phyloP scores from a whole-genome alignment of 306 rosid species.

The Oxytropis ochrocephala region DNA sequence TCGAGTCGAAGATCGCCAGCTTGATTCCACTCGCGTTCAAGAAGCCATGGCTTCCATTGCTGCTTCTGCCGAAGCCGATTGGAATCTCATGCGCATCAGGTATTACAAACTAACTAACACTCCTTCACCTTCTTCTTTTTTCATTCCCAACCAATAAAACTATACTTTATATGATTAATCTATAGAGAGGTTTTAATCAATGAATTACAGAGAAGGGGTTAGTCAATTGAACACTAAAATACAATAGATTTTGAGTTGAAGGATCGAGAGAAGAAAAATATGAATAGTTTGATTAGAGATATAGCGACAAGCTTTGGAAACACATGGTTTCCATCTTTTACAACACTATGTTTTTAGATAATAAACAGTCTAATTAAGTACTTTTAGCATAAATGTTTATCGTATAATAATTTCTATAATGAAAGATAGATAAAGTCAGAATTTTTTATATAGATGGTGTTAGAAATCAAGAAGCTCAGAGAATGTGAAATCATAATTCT shows the following conservation, averaged over 20 bases:
- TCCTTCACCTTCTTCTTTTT: background rate
- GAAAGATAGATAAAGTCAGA: too few species aligned
- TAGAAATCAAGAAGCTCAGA: too few species aligned
- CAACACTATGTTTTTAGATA: too few species aligned
- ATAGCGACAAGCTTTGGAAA: background rate
- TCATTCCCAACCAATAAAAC: too few species aligned
- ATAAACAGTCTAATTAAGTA: too few species aligned
- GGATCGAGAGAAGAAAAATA: background rate
- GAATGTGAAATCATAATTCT: too few species aligned
- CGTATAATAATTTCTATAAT: too few species aligned
- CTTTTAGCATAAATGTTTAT: too few species aligned
- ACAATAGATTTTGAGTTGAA: background rate
- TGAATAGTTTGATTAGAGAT: background rate
- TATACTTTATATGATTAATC: background rate
- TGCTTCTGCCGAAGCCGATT: conserved; percentile 75
- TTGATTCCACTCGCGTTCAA: conserved; percentile 95
- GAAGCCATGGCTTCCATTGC: conserved; percentile 98
- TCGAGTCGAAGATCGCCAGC: conserved; percentile 97
- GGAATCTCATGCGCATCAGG: conserved; percentile 76
- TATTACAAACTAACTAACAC: background rate
- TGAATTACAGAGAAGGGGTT: background rate
- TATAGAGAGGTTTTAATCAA: background rate
- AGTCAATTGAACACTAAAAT: background rate
- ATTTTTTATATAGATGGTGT: too few species aligned
- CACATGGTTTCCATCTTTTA: background rate